These are phyloP conservation scores for Vigna angularis DNA, from an alignment of 306 rosid genomes.

Conservation along the genomic window DNA sequence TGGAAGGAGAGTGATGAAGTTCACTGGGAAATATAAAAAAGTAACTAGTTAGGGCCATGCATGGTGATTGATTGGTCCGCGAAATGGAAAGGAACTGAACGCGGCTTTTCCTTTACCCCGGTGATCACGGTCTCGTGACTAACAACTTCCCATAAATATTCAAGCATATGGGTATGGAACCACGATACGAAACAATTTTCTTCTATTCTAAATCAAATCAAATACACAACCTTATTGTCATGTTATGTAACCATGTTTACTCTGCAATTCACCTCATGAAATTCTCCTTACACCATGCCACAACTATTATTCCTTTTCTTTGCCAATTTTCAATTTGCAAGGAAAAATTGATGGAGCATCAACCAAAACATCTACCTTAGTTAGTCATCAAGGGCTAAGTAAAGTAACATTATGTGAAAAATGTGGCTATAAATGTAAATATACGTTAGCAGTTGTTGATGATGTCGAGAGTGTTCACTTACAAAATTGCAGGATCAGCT, in stretches of 20 bases:
- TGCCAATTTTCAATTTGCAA: not conserved
- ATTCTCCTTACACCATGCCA: not conserved
- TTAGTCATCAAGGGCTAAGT: not conserved
- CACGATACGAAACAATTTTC: not conserved
- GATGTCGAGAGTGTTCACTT: conserved; percentile 16
- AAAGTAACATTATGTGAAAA: not conserved
- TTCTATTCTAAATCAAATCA: not conserved
- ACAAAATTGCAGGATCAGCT: conserved; percentile 37
- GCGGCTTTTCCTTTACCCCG: conserved; percentile 15
- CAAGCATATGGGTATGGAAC: not conserved
- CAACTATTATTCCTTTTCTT: not conserved
- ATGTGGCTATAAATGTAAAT: not conserved
- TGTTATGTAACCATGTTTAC: not conserved
- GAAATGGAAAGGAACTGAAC: not conserved
- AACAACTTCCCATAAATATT: not conserved
- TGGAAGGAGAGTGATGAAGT: conserved; percentile 29
- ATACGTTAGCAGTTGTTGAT: not conserved
- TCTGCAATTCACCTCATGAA: not conserved
- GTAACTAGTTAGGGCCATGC: not conserved
- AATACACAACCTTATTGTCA: not conserved
- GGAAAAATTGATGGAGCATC: not conserved
- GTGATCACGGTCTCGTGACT: conserved; percentile 30
- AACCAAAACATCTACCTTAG: not conserved
- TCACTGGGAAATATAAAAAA: no score
- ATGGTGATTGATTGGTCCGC: conserved; percentile 29